phyloP scores from a whole-genome alignment of 139 green algal species.

The Haematococcus sp. region DNA sequence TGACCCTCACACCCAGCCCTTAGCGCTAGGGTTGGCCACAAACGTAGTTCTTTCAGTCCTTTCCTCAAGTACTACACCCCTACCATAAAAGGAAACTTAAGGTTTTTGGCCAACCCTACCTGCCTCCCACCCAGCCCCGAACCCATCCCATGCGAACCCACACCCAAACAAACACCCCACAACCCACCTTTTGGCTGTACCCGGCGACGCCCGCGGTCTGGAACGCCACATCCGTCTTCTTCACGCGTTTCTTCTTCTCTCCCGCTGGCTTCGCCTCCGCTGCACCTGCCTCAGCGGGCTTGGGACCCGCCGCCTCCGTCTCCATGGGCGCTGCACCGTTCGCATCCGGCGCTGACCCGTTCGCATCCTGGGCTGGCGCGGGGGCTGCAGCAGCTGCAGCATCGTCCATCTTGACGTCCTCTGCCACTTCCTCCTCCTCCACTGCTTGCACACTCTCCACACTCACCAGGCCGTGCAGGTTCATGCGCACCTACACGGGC shows the following conservation, averaged over 20 bases:
- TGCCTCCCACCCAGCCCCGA: too few species aligned
- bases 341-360: slow-evolving; percentile 9
- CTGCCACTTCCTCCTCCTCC: slow-evolving; percentile 52
- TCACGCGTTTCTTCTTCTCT: slow-evolving; percentile 66
- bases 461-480: slow-evolving; percentile 84
- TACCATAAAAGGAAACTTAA: too few species aligned
- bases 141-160: too few species aligned
- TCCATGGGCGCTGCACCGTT: slow-evolving; percentile 52
- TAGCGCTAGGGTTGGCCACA: too few species aligned
- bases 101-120: too few species aligned
- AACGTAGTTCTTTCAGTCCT: too few species aligned
- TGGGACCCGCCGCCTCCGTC: slow-evolving; percentile 31
- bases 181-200: slow-evolving; percentile 1
- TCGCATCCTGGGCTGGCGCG: too few species aligned
- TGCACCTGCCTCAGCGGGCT: neutral
- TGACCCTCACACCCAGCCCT: too few species aligned
- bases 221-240: slow-evolving; percentile 59
- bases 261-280: slow-evolving; percentile 12
- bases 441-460: slow-evolving; percentile 88
- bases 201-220: slow-evolving; percentile 7
- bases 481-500: slow-evolving; percentile 79
- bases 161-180: too few species aligned
- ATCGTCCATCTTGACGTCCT: slow-evolving; percentile 38
- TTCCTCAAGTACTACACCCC: too few species aligned
- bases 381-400: slow-evolving; percentile 21